A percentile compares a stretch with the other conserved stretches of the same genome.
These are phyloP conservation scores for Paraphysoderma sedebokerense DNA, from an alignment of 371 early-diverging fungal genomes.

Conservation along the genomic window DNA sequence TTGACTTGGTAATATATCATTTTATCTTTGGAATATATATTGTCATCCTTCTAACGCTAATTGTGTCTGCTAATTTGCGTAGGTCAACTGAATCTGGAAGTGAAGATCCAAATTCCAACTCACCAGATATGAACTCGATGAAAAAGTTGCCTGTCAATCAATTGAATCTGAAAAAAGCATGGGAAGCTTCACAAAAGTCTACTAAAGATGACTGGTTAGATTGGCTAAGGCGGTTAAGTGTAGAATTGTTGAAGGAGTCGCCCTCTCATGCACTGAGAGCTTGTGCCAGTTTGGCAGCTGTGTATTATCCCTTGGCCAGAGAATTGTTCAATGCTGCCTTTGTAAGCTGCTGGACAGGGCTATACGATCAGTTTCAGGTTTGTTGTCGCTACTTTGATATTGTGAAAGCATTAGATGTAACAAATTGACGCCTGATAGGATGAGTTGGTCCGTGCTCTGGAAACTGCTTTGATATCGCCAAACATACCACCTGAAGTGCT, in stretches of 20 bases:
- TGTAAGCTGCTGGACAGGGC: conserved; percentile 90
- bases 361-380: conserved; percentile 73
- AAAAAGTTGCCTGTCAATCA: conserved; percentile 76
- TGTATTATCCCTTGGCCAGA: conserved; percentile 64
- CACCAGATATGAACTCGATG: conserved; percentile 29
- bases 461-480: conserved; percentile 65
- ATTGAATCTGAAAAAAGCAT: conserved; percentile 68
- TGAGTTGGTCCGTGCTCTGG: conserved; percentile 69
- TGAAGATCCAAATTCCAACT: no score
- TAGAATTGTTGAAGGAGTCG: conserved; percentile 89
- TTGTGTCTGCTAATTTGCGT: background rate
- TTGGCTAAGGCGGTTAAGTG: conserved; percentile 82
- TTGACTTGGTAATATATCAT: no score
- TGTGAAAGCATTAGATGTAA: no score
- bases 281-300: conserved; percentile 65
- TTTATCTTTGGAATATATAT: conserved; percentile 3
- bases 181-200: conserved; percentile 79
- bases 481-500: conserved; percentile 84
- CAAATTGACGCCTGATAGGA: conserved; percentile 15
- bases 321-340: conserved; percentile 95
- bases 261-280: conserved; percentile 89
- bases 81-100: no score
- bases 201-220: conserved; percentile 93
- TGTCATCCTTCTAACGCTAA: background rate
- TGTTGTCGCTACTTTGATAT: no score